Conservation (phyloP, 2,329 filamentous ascomycete genomes). For the Penicillium aurantiogriseum region DNA sequence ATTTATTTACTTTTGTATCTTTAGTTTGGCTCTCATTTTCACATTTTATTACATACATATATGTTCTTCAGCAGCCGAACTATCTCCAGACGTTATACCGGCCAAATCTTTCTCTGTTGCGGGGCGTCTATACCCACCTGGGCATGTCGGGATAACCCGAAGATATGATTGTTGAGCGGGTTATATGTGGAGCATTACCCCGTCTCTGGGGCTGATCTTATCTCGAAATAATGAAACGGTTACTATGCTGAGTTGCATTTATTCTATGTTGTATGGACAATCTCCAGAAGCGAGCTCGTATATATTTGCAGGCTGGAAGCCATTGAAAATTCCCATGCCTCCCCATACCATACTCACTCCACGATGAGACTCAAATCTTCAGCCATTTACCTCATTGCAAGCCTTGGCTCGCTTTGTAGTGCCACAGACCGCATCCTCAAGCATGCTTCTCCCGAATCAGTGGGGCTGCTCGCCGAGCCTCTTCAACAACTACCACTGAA, state of each 20-base stretch:
- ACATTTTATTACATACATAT: too few relatives aligned
- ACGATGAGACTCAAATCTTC: neutral
- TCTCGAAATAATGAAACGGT: too few relatives aligned
- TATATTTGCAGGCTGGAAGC: neutral
- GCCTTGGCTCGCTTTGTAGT: neutral
- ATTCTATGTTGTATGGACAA: neutral
- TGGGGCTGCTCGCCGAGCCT: slow-evolving; percentile 9
- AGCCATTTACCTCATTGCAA: neutral
- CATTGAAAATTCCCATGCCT: neutral
- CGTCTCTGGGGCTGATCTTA: neutral
- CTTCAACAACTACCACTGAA: slow-evolving; percentile 7
- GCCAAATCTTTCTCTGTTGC: neutral
- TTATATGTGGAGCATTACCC: neutral
- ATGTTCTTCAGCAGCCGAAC: neutral
- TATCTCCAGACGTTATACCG: neutral
- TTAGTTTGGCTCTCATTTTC: neutral
- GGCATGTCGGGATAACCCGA: neutral
- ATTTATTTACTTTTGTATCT: slow-evolving; percentile 1
- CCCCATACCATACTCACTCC: neutral
- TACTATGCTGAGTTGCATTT: too few relatives aligned
- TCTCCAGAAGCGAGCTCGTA: neutral
- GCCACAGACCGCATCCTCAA: slow-evolving; percentile 4
- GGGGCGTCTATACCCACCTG: neutral
- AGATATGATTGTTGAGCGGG: neutral
- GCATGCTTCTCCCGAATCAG: slow-evolving; percentile 6